Base-by-base conservation (phyloP, 2,329 filamentous ascomycete genomes). In the Sclerotinia minor region DNA sequence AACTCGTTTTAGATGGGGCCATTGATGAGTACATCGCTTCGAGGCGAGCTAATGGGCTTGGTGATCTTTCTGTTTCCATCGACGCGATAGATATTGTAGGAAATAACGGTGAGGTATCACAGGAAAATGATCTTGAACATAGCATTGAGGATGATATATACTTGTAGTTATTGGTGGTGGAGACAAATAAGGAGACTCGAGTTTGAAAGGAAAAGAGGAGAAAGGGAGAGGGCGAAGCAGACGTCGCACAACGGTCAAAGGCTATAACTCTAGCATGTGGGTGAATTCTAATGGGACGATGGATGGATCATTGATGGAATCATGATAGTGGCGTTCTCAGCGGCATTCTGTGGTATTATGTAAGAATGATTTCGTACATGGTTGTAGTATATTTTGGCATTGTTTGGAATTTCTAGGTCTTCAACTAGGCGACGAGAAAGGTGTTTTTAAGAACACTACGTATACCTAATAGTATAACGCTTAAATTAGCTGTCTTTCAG, bases 1-100 rank as follows among this genome's bases (percentile, higher is more conserved):
- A 69, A 9, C 71, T 73, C 64, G 68, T 77, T 11, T 68, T 67
- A 7, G 13, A 53, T 1, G 67, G 38, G 4, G 47, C 65, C 21
- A 68, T 72, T n/a, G n/a, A 58, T 21, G 64, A 66, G 6, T 74
- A 70, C 24, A 32, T 50, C 24, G 29, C 59, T 61, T 61, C 45
- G 21, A 69, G 49, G 55, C 66, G 44, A 71, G 59, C 59, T 38
- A 32, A 38, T 1, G 45, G 59, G 19, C 45, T 63, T 50, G 59
- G 59, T 2, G 11, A 50, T 26, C 59, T 52, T 49, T 50, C 32
- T 50, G 19, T 26, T 50, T 50, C 59, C 11, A 38, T 63, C 24
- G n/a, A 63, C 5, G 29, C 29, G 15, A 50, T 63, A 44, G 59
- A 63, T 41, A 63, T 63, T 24, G 29, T 45, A 7, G 3, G n/a